Evolutionary conservation across 306 rosid genomes (phyloP).

Genomic region (Cucurbita moschata): DNA sequence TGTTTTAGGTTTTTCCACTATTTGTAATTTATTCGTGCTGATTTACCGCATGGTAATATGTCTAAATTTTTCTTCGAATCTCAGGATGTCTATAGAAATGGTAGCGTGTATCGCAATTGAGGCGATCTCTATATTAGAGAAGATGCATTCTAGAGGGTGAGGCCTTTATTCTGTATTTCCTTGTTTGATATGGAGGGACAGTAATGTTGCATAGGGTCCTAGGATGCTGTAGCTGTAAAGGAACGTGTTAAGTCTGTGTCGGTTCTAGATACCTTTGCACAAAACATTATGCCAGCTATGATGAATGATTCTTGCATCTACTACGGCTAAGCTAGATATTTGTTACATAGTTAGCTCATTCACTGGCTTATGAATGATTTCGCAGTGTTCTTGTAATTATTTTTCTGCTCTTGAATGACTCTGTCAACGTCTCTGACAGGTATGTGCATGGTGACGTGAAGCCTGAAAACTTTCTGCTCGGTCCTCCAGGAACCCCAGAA

Average conservation of each 20-base stretch:
- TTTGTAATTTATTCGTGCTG: neutral
- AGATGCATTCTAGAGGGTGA: conserved; percentile 35
- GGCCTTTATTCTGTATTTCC: conserved; percentile 7
- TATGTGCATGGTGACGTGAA: conserved; percentile 44
- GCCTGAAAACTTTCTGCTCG: conserved; percentile 42
- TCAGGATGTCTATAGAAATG: conserved; percentile 47
- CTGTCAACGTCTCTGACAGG: conserved; percentile 15
- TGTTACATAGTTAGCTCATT: neutral
- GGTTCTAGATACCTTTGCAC: neutral
- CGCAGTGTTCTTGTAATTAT: neutral
- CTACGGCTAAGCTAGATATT: neutral
- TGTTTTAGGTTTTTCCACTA: neutral
- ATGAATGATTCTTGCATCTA: neutral
- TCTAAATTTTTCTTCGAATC: neutral
- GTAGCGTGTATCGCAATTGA: conserved; percentile 46
- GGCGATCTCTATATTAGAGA: conserved; percentile 41
- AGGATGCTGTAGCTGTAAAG: neutral
- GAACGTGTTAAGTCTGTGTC: neutral
- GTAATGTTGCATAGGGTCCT: neutral
- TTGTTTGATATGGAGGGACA: neutral
- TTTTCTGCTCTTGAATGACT: neutral
- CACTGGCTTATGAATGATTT: neutral
- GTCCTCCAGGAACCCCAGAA: conserved; percentile 30
- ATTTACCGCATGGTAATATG: neutral
- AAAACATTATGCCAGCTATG: neutral